Base-by-base conservation (phyloP, 1,284 basidiomycete species). In the Xerocomus tenax region DNA sequence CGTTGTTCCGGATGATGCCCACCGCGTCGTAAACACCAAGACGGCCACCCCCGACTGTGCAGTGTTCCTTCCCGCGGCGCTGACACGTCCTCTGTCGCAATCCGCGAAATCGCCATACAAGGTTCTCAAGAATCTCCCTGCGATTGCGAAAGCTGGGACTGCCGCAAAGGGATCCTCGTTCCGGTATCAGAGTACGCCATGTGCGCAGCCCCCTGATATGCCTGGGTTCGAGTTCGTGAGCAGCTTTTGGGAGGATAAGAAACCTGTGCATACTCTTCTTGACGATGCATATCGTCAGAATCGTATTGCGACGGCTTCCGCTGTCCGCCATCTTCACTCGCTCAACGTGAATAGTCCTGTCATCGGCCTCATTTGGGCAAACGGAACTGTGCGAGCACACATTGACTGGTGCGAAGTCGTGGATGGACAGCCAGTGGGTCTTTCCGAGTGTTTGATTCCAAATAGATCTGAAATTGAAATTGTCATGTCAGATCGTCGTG, bases 201-300 rank as follows among this genome's bases (percentile, higher is more conserved):
- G 73, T 48, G 64, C 68, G 18, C 69, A 69, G 43, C 68, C 75
- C 8, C 73, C 76, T 1, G 69, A 73, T 29, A 64, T 60, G 32
- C 67, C 71, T 1, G 66, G 70, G 10, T 79, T 79, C 55, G 75
- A 80, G 61, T 76, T 81, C 48, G 69, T 66, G 8, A 75, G 78
- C 54, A 71, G 71, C 46, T 65, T 79, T 47, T 77, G 73, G 71
- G 78, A 81, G 56, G 78, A 81, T 61, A 81, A 81, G 68, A 81
- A 79, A 52, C 73, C 75, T 0, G 62, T 71, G 9, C 74, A 77
- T 45, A 57, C 67, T 6, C 60, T 74, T 54, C 67, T 76, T 7
- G 74, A 74, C 30, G 72, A 75, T 54, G 79, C 78, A 0, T 78
- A 78, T 57, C 64, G 79, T 21, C 78, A 81, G 61, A 81, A 81